Base-by-base conservation (phyloP, 1,139 yeast genomes). In the Suhomyces chickasaworum region DNA sequence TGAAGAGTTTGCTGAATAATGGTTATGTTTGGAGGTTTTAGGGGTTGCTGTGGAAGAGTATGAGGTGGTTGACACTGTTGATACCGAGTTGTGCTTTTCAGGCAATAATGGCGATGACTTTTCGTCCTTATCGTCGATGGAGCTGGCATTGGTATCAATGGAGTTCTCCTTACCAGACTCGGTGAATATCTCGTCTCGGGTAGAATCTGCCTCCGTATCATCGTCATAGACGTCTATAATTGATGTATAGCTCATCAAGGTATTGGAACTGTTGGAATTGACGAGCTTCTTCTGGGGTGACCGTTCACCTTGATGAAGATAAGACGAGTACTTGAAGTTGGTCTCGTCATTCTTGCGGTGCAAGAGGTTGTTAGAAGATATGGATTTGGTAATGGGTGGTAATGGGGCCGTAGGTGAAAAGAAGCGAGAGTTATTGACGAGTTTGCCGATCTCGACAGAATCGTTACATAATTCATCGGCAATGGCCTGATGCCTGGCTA, bases 331-430 rank as follows among this genome's bases (percentile, higher is more conserved):
- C 39, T 51, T 53, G 39, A 49, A 36, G 29, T 52, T 52, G 17
- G 16, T 13, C 29, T 41, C 42, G 27, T 45, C 46, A 32, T 51
- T 47, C 18, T 41, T 41, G 16, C 52, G 40, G 9, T 21, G 29
- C 16, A 45, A n/a, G 9, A 42, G 21, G 16, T 23, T 38, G 35
- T 25, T 27, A 5, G 36, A 21, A 10, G 45, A 37, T 21, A 33
- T 20, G 5, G 46, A 18, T 25, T 40, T 39, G 40, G 42, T 31
- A 20, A 44, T 35, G 15, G 60, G 62, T 15, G 70, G 71, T 44
- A 68, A 56, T 15, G 71, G 70, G 7, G 65, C 64, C 0, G 71
- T 65, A 2, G 70, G 59, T 0, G 66, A 62, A 42, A 55, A 63
- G 42, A 34, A 46, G 7, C 46, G 40, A 29, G 56, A 54, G 38